Evolutionary conservation across 2,329 filamentous ascomycete genomes (phyloP).

Genomic region (Fusarium coffeatum): DNA sequence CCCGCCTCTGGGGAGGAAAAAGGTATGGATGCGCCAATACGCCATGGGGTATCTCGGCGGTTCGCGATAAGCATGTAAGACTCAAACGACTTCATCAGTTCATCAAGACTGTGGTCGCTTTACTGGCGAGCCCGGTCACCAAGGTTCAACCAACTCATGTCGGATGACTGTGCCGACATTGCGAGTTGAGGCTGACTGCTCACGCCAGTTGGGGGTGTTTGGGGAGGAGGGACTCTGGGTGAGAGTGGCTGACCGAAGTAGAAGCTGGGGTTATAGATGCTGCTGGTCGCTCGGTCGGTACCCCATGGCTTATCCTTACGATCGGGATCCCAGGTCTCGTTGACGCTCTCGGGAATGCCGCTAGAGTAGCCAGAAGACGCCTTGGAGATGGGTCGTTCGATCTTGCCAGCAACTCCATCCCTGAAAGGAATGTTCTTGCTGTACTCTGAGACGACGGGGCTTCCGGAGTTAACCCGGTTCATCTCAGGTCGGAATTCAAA

Average conservation of each 20-base stretch:
- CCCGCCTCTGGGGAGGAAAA: not conserved
- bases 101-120: conserved; percentile 30
- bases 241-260: conserved; percentile 58
- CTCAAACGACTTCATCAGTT: conserved; percentile 36
- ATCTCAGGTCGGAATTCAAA: conserved; percentile 72
- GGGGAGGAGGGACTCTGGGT: conserved; percentile 49
- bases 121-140: conserved; percentile 58
- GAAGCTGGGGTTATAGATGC: conserved; percentile 60
- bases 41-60: conserved; percentile 37
- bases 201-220: conserved; percentile 52
- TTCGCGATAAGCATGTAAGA: conserved; percentile 26
- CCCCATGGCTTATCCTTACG: conserved; percentile 61
- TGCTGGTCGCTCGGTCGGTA: conserved; percentile 62
- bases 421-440: conserved; percentile 60
- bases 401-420: conserved; percentile 70
- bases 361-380: conserved; percentile 70
- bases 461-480: conserved; percentile 74
- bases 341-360: conserved; percentile 72
- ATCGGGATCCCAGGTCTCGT: conserved; percentile 66
- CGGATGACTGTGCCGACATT: conserved; percentile 64
- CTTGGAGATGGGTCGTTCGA: conserved; percentile 67
- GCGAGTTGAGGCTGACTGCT: conserved; percentile 64
- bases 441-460: conserved; percentile 75
- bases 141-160: conserved; percentile 86
- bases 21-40: conserved; percentile 26